Evolutionary conservation across 2,329 filamentous ascomycete genomes (phyloP).

Genomic region (Thielaviopsis euricoi): DNA sequence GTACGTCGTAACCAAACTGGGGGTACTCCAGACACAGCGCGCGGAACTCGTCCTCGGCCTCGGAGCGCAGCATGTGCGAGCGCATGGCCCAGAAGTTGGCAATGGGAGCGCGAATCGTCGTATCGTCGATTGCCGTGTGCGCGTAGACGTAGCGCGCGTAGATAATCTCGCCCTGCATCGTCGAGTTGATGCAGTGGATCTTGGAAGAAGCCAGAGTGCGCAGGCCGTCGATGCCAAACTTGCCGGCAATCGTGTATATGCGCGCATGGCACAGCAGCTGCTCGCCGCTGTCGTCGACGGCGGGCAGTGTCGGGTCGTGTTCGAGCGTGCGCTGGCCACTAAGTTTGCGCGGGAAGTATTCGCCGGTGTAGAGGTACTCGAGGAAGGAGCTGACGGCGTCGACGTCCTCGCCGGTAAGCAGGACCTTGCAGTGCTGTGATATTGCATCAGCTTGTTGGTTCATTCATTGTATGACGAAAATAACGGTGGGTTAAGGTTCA

Average conservation of each 20-base stretch:
- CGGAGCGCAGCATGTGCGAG: constrained; percentile 64
- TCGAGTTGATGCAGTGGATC: constrained; percentile 81
- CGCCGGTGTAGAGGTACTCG: constrained; percentile 25
- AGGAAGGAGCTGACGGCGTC: constrained; percentile 24
- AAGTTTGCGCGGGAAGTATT: constrained; percentile 56
- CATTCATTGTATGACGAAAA: background rate
- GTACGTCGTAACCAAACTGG: constrained; percentile 83
- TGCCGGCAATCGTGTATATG: constrained; percentile 76
- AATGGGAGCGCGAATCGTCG: constrained; percentile 60
- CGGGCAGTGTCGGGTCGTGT: constrained; percentile 44
- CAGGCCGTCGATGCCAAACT: constrained; percentile 50
- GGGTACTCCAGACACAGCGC: constrained; percentile 74
- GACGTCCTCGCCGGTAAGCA: constrained; percentile 32
- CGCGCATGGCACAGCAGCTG: constrained; percentile 79
- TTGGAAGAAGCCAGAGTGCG: constrained; percentile 69
- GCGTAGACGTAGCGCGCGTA: constrained; percentile 86
- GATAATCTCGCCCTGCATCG: constrained; percentile 74
- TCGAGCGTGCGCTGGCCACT: constrained; percentile 52
- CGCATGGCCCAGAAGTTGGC: constrained; percentile 82
- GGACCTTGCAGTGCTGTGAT: constrained; percentile 43
- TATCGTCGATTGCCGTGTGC: constrained; percentile 53
- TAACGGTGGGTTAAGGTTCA: constrained; percentile 32
- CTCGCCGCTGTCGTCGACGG: constrained; percentile 59
- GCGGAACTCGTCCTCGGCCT: constrained; percentile 76
- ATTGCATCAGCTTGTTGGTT: background rate